A percentile compares a stretch with the other conserved stretches of the same genome.
phyloP scores from a whole-genome alignment of 164 flowering plant species.

The Kingdonia uniflora region DNA sequence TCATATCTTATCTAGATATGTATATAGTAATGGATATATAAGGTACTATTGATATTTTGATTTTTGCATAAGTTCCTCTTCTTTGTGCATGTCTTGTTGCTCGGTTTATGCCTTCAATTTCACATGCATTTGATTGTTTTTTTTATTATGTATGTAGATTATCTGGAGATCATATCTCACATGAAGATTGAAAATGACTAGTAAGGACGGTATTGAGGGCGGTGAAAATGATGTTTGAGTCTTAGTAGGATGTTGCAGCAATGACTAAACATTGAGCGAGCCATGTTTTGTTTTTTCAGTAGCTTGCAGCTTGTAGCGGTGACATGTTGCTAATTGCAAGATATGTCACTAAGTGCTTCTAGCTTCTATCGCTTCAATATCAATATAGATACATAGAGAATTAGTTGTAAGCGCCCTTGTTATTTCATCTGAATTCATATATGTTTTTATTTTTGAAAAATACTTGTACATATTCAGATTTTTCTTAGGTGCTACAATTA shows the following conservation, averaged over 20 bases:
- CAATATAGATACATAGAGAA: too few species aligned
- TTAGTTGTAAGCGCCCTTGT: too few species aligned
- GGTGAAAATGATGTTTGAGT: constrained; percentile 40
- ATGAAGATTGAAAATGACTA: constrained; percentile 43
- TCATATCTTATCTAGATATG: too few species aligned
- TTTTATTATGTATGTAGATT: constrained; percentile 23
- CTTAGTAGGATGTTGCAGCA: constrained; percentile 3
- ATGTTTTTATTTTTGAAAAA: too few species aligned
- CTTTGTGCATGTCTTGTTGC: not conserved
- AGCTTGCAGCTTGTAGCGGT: constrained; percentile 20
- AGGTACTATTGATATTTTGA: not conserved
- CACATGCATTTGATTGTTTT: not conserved
- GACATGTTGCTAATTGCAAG: too few species aligned
- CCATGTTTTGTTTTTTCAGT: constrained; percentile 21
- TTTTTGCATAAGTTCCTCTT: not conserved
- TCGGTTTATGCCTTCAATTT: not conserved
- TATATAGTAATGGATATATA: not conserved
- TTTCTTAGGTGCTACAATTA: too few species aligned
- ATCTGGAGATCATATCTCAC: constrained; percentile 29
- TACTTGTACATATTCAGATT: too few species aligned
- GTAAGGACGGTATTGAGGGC: constrained; percentile 32
- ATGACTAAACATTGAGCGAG: constrained; percentile 7
- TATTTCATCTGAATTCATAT: too few species aligned
- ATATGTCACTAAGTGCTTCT: too few species aligned
- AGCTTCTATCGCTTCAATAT: too few species aligned